phyloP scores from a whole-genome alignment of 2,329 filamentous ascomycete genomes.

The Alternaria ethzedia region DNA sequence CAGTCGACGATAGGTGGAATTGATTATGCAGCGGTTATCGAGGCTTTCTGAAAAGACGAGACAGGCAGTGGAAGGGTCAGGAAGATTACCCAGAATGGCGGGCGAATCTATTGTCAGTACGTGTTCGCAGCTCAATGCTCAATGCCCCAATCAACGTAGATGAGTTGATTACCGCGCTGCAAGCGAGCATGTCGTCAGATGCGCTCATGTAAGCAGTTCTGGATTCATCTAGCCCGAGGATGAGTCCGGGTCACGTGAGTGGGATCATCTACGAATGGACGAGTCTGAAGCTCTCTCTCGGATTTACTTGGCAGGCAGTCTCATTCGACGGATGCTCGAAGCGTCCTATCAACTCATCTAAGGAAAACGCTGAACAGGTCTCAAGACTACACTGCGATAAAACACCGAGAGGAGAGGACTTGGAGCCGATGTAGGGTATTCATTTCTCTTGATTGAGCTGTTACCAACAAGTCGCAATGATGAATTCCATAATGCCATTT shows the following conservation, averaged over 20 bases:
- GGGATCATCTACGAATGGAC: background rate
- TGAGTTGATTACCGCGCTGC: conserved; percentile 11
- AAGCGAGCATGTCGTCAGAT: background rate
- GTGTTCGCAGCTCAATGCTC: conserved; percentile 36
- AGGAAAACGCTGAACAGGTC: too few relatives aligned
- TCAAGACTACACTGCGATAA: too few relatives aligned
- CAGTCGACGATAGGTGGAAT: conserved; percentile 21
- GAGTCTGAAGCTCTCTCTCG: background rate
- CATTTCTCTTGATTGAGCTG: too few relatives aligned
- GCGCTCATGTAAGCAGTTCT: background rate
- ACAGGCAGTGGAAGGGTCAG: background rate
- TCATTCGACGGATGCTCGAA: background rate
- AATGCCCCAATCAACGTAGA: conserved; percentile 16
- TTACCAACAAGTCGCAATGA: too few relatives aligned
- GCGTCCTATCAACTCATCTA: background rate
- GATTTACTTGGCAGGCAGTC: background rate
- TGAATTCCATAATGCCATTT: background rate
- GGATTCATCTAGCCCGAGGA: background rate
- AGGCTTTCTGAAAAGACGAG: conserved; percentile 22
- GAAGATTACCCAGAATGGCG: background rate
- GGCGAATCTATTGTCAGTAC: conserved; percentile 39
- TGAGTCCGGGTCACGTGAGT: background rate
- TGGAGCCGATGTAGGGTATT: too few relatives aligned
- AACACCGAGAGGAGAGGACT: too few relatives aligned
- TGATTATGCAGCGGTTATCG: conserved; percentile 41